Evolutionary conservation across 768 basidiomycete species (phyloP), one percentile per base, ranked within the genome.

Genomic region (Trametes maxima): DNA sequence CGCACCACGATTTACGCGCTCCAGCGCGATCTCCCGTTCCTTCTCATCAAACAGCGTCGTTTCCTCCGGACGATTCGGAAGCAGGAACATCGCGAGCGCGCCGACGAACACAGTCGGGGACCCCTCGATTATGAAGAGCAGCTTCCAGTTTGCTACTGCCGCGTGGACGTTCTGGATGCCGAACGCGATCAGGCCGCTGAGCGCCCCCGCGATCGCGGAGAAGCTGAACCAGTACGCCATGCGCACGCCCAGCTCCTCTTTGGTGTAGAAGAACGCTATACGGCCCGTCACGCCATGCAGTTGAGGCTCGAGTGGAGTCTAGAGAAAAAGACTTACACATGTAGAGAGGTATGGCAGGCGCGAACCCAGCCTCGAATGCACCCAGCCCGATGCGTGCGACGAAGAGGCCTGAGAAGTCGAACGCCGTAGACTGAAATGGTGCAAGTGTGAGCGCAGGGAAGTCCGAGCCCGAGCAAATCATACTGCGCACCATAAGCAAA

Each of bases 191-290:
- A 92, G 75, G 19, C 92, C 91, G 14, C 90, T 90, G 61, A 93
- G 92, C 5, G 92, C 92, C 22, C 91, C 91, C 4, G 92, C 89
- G 5, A 91, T 84, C 2, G 91, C 90, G 5, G 91, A 90, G 68
- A 92, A 93, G 11, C 88, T 88, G 62, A 92, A 93, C 88, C 89
- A 92, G 66, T 89, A 84, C 1, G 88, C 89, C 81, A 87, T 82
- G 46, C 90, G 83, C 49, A 89, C 72, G 33, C 90, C 90, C 66
- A 92, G 80, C 69, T 92, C 90, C 4, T 78, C 65, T 66, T 84
- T 88, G 0, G 90, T 92, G 69, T 92, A 92, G 70, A 88, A 92
- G 59, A 89, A 80, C 0, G 90, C 90, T 92, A 53, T 1, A 8
- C 28, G 28, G n/a, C n/a, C n/a, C 22, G 39, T 14, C 17, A 22